phyloP scores from a whole-genome alignment of 2,329 filamentous ascomycete genomes.

The Paracorniculantispora psalliotae region DNA sequence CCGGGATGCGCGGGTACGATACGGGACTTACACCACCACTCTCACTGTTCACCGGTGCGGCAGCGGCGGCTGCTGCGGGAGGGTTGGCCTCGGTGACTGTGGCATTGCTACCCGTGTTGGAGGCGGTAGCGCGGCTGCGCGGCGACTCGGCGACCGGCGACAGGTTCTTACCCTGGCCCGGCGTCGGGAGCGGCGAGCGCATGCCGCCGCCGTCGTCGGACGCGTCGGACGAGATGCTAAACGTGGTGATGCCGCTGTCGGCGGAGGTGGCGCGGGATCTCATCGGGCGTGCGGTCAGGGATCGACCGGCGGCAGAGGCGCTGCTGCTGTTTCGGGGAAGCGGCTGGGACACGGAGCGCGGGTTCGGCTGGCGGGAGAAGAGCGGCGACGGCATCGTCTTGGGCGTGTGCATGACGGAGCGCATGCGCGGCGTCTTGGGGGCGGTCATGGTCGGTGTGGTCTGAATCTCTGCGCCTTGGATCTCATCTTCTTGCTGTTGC shows the following conservation, averaged over 20 bases:
- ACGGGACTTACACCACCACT: conserved; percentile 1
- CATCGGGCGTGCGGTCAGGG: neutral
- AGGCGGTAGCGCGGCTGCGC: conserved; percentile 23
- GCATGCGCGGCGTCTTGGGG: neutral
- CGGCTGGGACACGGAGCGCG: conserved; percentile 8
- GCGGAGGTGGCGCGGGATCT: conserved; percentile 24
- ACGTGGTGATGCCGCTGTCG: conserved; percentile 30
- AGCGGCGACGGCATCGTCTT: conserved; percentile 14
- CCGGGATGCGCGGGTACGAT: conserved; percentile 27
- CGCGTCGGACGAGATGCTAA: conserved; percentile 26
- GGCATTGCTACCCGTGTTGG: neutral
- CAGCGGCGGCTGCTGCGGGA: conserved; percentile 5
- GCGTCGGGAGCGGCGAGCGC: conserved; percentile 16
- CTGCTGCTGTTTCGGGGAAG: neutral
- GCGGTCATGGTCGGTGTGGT: neutral
- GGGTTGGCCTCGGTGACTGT: neutral
- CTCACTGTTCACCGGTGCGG: neutral
- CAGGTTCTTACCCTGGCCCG: conserved; percentile 28
- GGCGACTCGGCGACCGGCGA: conserved; percentile 48
- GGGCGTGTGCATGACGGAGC: neutral
- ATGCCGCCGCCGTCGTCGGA: conserved; percentile 13
- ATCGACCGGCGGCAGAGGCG: neutral
- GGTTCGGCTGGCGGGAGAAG: conserved; percentile 10
- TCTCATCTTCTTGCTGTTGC: conserved; percentile 1
- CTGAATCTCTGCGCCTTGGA: no score